Base-by-base conservation (phyloP, 352 stramenopile genomes). In the Phytopythium sindhum region DNA sequence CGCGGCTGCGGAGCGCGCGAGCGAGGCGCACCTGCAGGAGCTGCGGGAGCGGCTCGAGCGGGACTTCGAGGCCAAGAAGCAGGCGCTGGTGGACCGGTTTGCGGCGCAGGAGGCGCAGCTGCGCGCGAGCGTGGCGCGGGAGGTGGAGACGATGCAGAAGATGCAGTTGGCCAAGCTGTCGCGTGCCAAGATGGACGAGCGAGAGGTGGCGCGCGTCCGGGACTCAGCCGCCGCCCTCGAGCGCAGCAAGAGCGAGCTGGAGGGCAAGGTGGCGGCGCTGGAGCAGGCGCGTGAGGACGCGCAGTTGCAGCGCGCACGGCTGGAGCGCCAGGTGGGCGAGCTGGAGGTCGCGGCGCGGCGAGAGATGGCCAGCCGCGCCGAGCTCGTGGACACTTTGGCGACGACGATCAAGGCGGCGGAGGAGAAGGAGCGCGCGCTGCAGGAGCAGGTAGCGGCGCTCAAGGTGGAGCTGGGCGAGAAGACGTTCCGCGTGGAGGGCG, bases 381-480 rank as follows among this genome's bases (percentile, higher is more conserved):
- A 91, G 63, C 63, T 95, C 2, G 78, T 95, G 5, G 86, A 95
- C 51, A 93, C 83, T 10, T 57, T 95, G 19, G 80, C 81, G 3
- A 31, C 73, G 14, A 89, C 80, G 50, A 84, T 93, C 52, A 82
- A 84, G 61, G 72, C 47, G 19, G 66, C 68, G 0, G 78, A 91
- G 52, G 63, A 78, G 33, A 86, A 86, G 7, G 82, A 93, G 59
- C 66, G 58, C n/a, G 53, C 51, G 28, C 64, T 91, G 29, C 71
- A 68, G 15, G 61, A 76, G 6, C 75, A 77, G 33, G 67, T 91
- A 24, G 69, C 53, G 0, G 68, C 78, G 60, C 62, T 93, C 33
- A 64, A 79, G n/a, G 51, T 80, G 42, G 77, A 90, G 47, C 61
- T 89, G n/a, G 72, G 71, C 45, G 78, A 90, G 58, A 89, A 90